Conservation (phyloP, 2,329 filamentous ascomycete genomes). For the Epichloe festucae region DNA sequence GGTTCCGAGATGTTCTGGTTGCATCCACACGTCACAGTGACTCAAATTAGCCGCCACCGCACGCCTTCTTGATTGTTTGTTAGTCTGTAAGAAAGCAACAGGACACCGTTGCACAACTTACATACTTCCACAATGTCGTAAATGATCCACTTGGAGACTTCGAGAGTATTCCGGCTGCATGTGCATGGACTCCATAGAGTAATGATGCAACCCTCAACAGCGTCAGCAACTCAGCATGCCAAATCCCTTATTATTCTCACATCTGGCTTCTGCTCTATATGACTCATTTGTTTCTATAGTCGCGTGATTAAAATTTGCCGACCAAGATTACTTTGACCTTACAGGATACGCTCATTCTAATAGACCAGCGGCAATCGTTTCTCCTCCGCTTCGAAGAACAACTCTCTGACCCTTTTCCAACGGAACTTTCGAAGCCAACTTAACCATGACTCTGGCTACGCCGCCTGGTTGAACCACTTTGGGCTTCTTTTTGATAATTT, state of each 20-base stretch:
- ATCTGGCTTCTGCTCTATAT: neutral
- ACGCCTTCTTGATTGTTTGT: neutral
- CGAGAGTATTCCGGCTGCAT: constrained; percentile 15
- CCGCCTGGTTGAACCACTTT: constrained; percentile 68
- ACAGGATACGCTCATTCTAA: constrained; percentile 45
- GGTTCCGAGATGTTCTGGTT: too few relatives aligned
- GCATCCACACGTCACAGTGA: neutral
- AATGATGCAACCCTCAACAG: neutral
- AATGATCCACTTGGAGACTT: constrained; percentile 6
- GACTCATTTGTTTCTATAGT: neutral
- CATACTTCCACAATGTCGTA: neutral
- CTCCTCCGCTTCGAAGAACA: constrained; percentile 66
- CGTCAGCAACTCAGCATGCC: too few relatives aligned
- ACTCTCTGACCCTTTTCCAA: constrained; percentile 70
- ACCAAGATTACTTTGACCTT: neutral
- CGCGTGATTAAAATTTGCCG: neutral
- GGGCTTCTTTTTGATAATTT: constrained; percentile 69
- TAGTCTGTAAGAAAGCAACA: neutral
- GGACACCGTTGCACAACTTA: neutral
- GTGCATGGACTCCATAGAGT: neutral
- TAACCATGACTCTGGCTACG: constrained; percentile 65
- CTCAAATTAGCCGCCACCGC: constrained; percentile 1
- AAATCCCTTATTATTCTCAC: neutral
- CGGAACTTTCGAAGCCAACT: constrained; percentile 60
- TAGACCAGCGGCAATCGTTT: constrained; percentile 78